Percentiles rank a stretch among this genome's conserved stretches.
Conservation (phyloP, 2,329 filamentous ascomycete species). For the Blastomyces silverae region DNA sequence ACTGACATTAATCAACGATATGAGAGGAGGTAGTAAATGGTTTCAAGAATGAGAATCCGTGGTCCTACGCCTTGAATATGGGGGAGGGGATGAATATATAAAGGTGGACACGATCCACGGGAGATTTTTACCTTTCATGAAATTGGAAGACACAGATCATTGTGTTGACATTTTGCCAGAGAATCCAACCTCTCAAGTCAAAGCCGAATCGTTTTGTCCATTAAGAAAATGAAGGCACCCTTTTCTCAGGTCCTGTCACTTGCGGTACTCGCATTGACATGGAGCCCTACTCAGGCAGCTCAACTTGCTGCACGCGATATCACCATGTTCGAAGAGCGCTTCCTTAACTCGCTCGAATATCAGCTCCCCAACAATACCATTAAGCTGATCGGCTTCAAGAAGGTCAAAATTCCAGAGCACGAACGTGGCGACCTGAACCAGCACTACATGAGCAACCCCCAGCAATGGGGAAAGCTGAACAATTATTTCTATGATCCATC, state of each 20-base stretch:
- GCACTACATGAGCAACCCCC: constrained; percentile 6
- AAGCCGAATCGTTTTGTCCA: not conserved
- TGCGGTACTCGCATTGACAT: not conserved
- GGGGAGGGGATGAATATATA: not conserved
- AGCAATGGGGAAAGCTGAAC: not conserved
- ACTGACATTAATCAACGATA: not conserved
- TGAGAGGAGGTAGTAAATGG: not conserved
- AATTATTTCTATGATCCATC: constrained; percentile 11
- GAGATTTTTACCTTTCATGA: not conserved
- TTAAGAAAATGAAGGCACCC: constrained; percentile 3
- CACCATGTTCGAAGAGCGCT: constrained; percentile 13
- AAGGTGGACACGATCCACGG: not conserved
- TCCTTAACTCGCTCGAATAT: constrained; percentile 9
- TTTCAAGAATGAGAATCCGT: not conserved
- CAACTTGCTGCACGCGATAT: constrained; percentile 11
- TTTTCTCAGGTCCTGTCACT: constrained; percentile 4
- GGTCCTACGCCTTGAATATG: not conserved
- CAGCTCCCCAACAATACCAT: constrained; percentile 13
- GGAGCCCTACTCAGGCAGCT: constrained; percentile 1
- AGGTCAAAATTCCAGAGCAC: constrained; percentile 11
- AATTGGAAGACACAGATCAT: not conserved
- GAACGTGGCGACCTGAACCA: constrained; percentile 7
- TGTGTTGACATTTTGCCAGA: not conserved
- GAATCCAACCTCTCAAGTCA: not conserved
- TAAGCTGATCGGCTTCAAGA: constrained; percentile 16